These are phyloP conservation scores for Mycena filopes DNA, from an alignment of 768 basidiomycete genomes.

Conservation along the genomic window DNA sequence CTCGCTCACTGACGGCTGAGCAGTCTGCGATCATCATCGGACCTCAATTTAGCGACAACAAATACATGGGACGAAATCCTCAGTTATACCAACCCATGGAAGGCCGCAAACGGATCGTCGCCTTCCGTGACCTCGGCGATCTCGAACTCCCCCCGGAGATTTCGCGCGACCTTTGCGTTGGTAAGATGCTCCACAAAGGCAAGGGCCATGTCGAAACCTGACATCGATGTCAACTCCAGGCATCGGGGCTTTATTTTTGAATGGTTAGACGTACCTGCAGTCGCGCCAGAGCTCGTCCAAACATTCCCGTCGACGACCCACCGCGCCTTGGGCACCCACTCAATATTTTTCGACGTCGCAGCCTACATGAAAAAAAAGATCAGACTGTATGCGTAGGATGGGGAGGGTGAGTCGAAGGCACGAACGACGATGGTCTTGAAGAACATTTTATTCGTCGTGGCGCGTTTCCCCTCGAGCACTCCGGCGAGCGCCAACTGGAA, in stretches of 20 bases:
- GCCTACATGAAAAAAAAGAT: conserved; percentile 11
- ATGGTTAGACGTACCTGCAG: conserved; percentile 39
- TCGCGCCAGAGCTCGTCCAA: conserved; percentile 50
- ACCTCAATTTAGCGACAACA: no score
- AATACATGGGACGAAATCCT: no score
- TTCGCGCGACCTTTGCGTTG: conserved; percentile 31
- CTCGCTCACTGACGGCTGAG: no score
- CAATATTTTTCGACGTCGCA: conserved; percentile 37
- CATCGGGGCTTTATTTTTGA: no score
- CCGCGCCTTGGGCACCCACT: conserved; percentile 48
- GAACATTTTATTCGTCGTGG: conserved; percentile 51
- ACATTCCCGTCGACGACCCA: conserved; percentile 48
- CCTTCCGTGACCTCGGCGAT: conserved; percentile 29
- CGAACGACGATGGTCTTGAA: conserved; percentile 41
- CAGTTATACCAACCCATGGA: conserved; percentile 37
- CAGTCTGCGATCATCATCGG: no score
- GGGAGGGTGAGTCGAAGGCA: not conserved
- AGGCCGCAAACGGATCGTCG: conserved; percentile 42
- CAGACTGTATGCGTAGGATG: no score
- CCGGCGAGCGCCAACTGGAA: conserved; percentile 46
- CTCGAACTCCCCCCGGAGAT: conserved; percentile 35
- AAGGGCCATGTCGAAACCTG: conserved; percentile 47
- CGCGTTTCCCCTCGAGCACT: conserved; percentile 44
- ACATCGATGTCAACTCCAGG: not conserved
- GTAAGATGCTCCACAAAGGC: conserved; percentile 46